These are phyloP conservation scores for Tulasnella sp. DNA, from an alignment of 768 basidiomycete genomes.

Conservation along the genomic window DNA sequence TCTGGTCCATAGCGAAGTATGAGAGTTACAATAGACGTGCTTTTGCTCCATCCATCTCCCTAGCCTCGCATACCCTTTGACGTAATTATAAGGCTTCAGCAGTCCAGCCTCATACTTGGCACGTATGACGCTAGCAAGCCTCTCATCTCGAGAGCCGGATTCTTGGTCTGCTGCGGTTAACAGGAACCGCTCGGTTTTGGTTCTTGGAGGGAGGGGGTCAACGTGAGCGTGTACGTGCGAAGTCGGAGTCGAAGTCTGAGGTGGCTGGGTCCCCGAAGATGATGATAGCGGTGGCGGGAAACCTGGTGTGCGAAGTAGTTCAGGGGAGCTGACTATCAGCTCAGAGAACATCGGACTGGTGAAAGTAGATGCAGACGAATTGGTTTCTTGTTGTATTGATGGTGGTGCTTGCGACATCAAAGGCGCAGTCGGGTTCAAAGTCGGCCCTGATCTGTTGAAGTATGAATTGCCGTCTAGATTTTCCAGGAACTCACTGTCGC, in stretches of 20 bases:
- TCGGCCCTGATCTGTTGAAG: conserved; percentile 34
- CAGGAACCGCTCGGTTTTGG: conserved; percentile 78
- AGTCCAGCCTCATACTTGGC: conserved; percentile 96
- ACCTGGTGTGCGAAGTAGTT: not conserved
- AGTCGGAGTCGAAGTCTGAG: conserved; percentile 13
- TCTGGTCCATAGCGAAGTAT: not conserved
- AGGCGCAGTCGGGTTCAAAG: conserved; percentile 2
- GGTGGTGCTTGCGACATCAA: conserved; percentile 5
- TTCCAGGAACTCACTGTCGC: conserved; percentile 69
- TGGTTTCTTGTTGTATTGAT: conserved; percentile 2
- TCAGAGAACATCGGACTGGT: not conserved
- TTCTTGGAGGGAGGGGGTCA: conserved; percentile 53
- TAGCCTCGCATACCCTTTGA: conserved; percentile 85
- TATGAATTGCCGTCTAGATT: conserved; percentile 77
- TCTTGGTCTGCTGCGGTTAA: conserved; percentile 93
- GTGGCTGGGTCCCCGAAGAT: conserved; percentile 15
- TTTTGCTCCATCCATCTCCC: conserved; percentile 93
- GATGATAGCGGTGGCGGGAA: conserved; percentile 5
- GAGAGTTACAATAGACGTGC: conserved; percentile 33
- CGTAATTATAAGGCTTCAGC: conserved; percentile 91
- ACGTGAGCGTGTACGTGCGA: conserved; percentile 15
- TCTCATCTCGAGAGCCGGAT: conserved; percentile 78
- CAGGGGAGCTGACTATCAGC: not conserved
- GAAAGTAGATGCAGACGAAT: not conserved
- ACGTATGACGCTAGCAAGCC: conserved; percentile 81